Conservation (phyloP, 2,329 filamentous ascomycete genomes). For the Corinectria fuckeliana region DNA sequence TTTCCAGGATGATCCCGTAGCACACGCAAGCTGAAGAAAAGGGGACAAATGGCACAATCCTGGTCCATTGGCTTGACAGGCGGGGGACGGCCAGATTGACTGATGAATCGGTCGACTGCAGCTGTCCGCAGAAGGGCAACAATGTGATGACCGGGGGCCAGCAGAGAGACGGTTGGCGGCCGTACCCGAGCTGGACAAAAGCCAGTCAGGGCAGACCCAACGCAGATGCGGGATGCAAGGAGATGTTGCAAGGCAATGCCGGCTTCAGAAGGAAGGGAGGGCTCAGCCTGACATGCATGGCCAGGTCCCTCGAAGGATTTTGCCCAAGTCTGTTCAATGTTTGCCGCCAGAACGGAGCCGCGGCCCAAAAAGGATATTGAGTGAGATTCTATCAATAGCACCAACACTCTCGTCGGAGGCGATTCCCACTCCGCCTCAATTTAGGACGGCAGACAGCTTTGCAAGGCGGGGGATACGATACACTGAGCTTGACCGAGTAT, state of each 20-base stretch:
- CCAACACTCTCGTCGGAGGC: slow-evolving; percentile 20
- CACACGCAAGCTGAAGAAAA: slow-evolving; percentile 1
- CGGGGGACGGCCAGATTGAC: neutral
- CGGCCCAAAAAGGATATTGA: slow-evolving; percentile 15
- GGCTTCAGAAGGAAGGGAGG: slow-evolving; percentile 13
- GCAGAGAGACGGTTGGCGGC: slow-evolving; percentile 18
- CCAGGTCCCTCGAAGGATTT: slow-evolving; percentile 8
- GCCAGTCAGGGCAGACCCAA: slow-evolving; percentile 21
- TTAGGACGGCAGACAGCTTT: slow-evolving; percentile 3
- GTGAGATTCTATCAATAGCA: slow-evolving; percentile 25
- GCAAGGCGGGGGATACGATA: slow-evolving; percentile 1
- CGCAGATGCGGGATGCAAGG: slow-evolving; percentile 25
- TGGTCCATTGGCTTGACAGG: slow-evolving; percentile 3
- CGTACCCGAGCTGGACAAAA: slow-evolving; percentile 21
- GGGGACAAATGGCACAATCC: neutral
- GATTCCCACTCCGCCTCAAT: slow-evolving; percentile 20
- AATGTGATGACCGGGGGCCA: neutral
- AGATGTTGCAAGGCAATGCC: slow-evolving; percentile 21
- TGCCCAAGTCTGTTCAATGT: slow-evolving; percentile 5
- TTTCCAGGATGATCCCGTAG: neutral
- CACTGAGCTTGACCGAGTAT: neutral
- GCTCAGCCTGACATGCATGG: slow-evolving; percentile 31
- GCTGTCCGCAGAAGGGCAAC: slow-evolving; percentile 11
- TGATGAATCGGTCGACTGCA: slow-evolving; percentile 1
- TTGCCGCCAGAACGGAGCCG: slow-evolving; percentile 12